Base-by-base conservation (phyloP, 129 eudicot genomes). In the Escallonia herrerae region DNA sequence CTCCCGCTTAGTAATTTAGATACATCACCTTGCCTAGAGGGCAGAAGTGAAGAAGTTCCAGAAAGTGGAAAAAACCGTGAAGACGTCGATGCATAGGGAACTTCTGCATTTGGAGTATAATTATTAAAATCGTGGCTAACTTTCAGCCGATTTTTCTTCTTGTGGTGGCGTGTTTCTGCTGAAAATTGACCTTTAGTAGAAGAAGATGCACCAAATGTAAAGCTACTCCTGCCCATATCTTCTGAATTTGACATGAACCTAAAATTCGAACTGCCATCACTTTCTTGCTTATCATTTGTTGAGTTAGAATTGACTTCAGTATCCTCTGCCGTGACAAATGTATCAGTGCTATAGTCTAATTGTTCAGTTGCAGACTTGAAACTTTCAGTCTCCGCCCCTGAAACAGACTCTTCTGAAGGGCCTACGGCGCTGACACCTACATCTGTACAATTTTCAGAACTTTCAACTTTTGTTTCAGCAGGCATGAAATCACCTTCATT, bases 331-430 rank as follows among this genome's bases (percentile, higher is more conserved):
- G 96, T 80, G 50, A 73, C 76, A 70, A 76, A 82, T 62, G 83
- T 70, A 70, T 87, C 94, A 59, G 80, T 65, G 71, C 76, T 58
- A 58, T 60, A 69, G 33, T 85, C 96, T 45, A 81, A 52, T 58
- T 85, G 74, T 40, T 87, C 96, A 45, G 74, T 63, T 7, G 84
- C 97, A 66, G 97, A 82, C 70, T 63, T 79, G 51, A 83, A 91
- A 77, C 96, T 91, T 74, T 87, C 96, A 40, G 89, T 83, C 71
- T 87, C 96, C 66, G 84, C 84, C 67, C 79, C 83, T 13, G 85
- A 79, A 61, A 74, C 62, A 71, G 70, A 72, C 59, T 77, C 88
- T 40, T 69, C 85, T 33, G 46, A 62, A 15, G 67, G 53, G 63
- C 72, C 72, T 56, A 67, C 80, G 67, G 60, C 56, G 44, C 55